Evolutionary conservation across 192 early-diverging fungal genomes (phyloP).

Genomic region (Gorgonomyces haynaldii): DNA sequence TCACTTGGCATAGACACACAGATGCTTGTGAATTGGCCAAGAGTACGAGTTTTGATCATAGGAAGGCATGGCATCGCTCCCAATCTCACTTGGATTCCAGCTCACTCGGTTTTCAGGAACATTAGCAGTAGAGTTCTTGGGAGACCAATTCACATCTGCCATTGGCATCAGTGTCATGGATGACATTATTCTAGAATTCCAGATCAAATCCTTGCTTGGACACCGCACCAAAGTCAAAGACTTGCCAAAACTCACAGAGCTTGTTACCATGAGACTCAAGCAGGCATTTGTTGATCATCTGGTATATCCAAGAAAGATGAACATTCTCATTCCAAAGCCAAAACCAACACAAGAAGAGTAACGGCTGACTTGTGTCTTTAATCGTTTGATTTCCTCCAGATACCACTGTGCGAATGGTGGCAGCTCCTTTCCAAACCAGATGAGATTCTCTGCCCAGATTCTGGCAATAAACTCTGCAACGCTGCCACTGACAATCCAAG

Average conservation of each 20-base stretch:
- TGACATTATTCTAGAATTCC: slow-evolving; percentile 60
- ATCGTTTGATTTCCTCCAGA: too few species aligned
- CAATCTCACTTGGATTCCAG: slow-evolving; percentile 74
- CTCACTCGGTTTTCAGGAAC: slow-evolving; percentile 86
- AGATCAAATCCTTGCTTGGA: slow-evolving; percentile 81
- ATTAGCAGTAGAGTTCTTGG: slow-evolving; percentile 28
- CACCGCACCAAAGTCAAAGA: slow-evolving; percentile 96
- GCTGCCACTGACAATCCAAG: neutral
- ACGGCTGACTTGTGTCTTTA: too few species aligned
- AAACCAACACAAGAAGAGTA: too few species aligned
- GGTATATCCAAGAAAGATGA: slow-evolving; percentile 70
- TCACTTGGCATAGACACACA: slow-evolving; percentile 85
- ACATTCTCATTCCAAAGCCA: too few species aligned
- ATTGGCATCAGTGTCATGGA: slow-evolving; percentile 34
- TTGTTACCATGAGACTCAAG: slow-evolving; percentile 64
- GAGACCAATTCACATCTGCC: slow-evolving; percentile 11
- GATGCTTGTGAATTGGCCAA: slow-evolving; percentile 93
- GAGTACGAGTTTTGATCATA: too few species aligned
- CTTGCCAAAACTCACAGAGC: slow-evolving; percentile 79
- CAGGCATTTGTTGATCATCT: slow-evolving; percentile 59
- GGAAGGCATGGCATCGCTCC: slow-evolving; percentile 78
- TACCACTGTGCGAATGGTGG: too few species aligned
- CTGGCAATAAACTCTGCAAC: neutral
- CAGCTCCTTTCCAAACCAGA: too few species aligned
- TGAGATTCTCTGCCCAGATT: neutral